Conservation (phyloP, 306 rosid species). For the Canavalia gladiata region DNA sequence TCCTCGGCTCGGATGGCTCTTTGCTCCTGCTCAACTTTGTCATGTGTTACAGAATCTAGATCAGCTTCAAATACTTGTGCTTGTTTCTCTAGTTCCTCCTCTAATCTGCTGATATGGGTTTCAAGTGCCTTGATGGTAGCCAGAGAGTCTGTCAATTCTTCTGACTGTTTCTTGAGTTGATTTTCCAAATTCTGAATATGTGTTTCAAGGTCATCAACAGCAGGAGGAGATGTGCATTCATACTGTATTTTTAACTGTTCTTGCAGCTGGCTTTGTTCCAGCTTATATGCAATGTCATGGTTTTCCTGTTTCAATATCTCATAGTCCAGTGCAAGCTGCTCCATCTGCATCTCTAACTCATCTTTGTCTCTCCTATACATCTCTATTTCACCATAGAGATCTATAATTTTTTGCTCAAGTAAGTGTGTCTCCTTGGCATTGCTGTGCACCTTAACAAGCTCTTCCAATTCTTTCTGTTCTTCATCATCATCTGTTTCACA, state of each 20-base stretch:
- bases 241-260: slow-evolving; percentile 87
- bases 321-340: slow-evolving; percentile 98
- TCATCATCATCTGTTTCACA: slow-evolving; percentile 69
- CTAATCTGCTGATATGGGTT: slow-evolving; percentile 66
- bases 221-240: slow-evolving; percentile 76
- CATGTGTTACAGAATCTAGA: slow-evolving; percentile 65
- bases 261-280: slow-evolving; percentile 89
- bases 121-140: slow-evolving; percentile 67
- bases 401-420: slow-evolving; percentile 75
- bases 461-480: slow-evolving; percentile 86
- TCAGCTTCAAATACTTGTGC: slow-evolving; percentile 78
- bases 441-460: slow-evolving; percentile 73
- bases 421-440: slow-evolving; percentile 64
- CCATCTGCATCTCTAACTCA: slow-evolving; percentile 96
- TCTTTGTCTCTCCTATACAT: slow-evolving; percentile 89
- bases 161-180: slow-evolving; percentile 69
- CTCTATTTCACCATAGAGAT: slow-evolving; percentile 87
- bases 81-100: slow-evolving; percentile 84
- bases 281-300: slow-evolving; percentile 83
- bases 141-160: slow-evolving; percentile 75
- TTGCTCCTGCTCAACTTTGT: slow-evolving; percentile 92
- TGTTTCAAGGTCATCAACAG: slow-evolving; percentile 59
- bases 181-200: slow-evolving; percentile 73
- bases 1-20: slow-evolving; percentile 95
- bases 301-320: slow-evolving; percentile 98